Evolutionary conservation across 148 eudicot genomes (phyloP), one percentile per base, ranked within the genome.

Genomic region (Cornus suecica): DNA sequence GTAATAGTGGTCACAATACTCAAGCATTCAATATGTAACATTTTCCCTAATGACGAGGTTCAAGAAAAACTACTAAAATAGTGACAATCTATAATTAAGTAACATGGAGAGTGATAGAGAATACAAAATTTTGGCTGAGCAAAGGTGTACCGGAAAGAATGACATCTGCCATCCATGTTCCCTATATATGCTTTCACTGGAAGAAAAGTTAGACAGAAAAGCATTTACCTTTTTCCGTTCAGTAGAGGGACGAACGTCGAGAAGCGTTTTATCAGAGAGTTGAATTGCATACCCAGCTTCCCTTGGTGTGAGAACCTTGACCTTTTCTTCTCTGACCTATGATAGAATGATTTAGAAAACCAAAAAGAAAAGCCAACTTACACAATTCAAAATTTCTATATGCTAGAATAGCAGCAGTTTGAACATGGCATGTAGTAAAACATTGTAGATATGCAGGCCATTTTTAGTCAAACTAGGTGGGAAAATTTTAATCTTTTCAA

Each of bases 281-380:
- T 89, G 97, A 75, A 95, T 81, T 25, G 97, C 99, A 80, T 95
- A 95, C 56, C 99, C 99, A 81, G 93, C 99, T 88, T 95, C 99
- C 74, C 86, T 86, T 4, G 99, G 94, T 15, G 88, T 85, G 72
- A 95, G 82, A 83, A 87, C 75, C 80, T 95, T 95, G 37, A 95
- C 89, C 77, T 91, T 95, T 66, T 85, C 97, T 61, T 93, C 97
- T 79, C 97, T 86, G 72, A 93, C 86, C 99, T 95, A 80, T 45
- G 83, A 74, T 63, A 79, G 78, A 86, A 76, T 41, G 51, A 72
- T 54, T 66, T 22, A 66, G 80, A 76, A 74, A 74, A 77, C 51
- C 31, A 48, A 65, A 72, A 52, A 5, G 37, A 16, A 48, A 48
- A 74, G 41, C 4, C 30, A 61, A 62, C 10, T 41, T 63, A 63